Evolutionary conservation across 805 yeast genomes (phyloP), one percentile per base, ranked within the genome.

Genomic region (Pichia thaimueangensis): DNA sequence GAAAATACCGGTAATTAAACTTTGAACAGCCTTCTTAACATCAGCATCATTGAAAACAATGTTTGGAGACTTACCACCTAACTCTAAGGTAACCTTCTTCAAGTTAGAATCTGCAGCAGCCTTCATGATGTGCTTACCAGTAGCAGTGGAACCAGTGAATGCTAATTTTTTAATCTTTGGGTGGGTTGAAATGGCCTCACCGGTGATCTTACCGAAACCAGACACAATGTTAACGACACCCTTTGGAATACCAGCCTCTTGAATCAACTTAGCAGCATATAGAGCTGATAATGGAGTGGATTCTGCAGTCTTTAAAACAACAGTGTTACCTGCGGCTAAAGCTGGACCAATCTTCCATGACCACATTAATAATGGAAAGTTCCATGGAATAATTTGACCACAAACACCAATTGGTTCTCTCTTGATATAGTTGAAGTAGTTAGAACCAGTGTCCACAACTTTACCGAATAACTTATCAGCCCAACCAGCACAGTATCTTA

Each of bases 351-450:
- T 70, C 67, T 89, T 89, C 97, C 97, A 89, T 23, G 94, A 71
- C 71, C 87, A 83, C 93, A 89, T 88, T 62, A 86, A 74, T 54
- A 89, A 67, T 49, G 97, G 97, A 78, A 87, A 89, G 70, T 89
- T 89, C 97, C 97, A 89, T 54, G 97, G 96, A 53, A 89, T 88
- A 59, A 89, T 85, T 65, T 86, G 95, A 46, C 95, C 97, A 63
- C 95, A 86, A 36, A 89, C 96, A 62, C 96, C 97, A 56, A 86
- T 70, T 46, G 97, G 96, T 67, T 88, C 95, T 65, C 83, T 82
- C 63, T 80, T 78, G 51, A 91, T 81, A 68, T 82, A 86, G 48
- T 77, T 76, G 62, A 88, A 78, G 64, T 85, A 86, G 38, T 78
- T 68, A 45, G 66, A 62, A 48, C 89, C 91, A 38, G 94, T 80